Percentiles rank a stretch among this genome's conserved stretches.
These are phyloP conservation scores for Aspergillus cavernicola DNA, from an alignment of 495 filamentous ascomycete genomes.

Conservation along the genomic window DNA sequence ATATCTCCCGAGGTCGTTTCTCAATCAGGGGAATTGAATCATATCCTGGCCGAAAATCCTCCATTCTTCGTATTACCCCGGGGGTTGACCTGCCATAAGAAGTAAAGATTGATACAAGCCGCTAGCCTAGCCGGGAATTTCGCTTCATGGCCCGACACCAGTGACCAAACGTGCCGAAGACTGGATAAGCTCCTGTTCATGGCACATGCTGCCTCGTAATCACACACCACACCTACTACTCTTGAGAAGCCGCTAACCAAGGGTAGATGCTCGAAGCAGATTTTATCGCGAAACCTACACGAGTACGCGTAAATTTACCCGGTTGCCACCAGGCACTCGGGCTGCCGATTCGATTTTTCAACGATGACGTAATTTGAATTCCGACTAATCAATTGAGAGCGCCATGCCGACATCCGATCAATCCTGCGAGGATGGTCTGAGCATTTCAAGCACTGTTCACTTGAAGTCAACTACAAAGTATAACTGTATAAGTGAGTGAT, in stretches of 20 bases:
- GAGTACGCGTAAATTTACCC: conserved; percentile 12
- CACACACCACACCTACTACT: not conserved
- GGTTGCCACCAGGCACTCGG: conserved; percentile 2
- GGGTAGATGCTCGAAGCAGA: not conserved
- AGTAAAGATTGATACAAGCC: not conserved
- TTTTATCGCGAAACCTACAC: not conserved
- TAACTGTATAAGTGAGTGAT: not conserved
- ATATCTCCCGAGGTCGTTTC: too few relatives aligned
- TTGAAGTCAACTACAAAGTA: too few relatives aligned
- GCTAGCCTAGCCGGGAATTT: conserved; percentile 8
- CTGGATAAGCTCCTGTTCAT: not conserved
- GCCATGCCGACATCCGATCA: conserved; percentile 13
- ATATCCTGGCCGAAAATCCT: conserved; percentile 9
- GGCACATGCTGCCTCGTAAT: not conserved
- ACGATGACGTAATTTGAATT: conserved; percentile 7
- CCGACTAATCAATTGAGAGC: not conserved
- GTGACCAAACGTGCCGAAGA: not conserved
- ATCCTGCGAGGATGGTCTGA: conserved; percentile 7
- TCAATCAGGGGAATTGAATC: not conserved
- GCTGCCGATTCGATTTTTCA: conserved; percentile 12
- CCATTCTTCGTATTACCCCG: not conserved
- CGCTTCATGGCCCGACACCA: conserved; percentile 1
- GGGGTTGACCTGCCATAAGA: not conserved
- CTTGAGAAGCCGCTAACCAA: not conserved
- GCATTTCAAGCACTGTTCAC: not conserved